Conservation (phyloP, 129 eudicot genomes). For the Flaveria ramosissima region DNA sequence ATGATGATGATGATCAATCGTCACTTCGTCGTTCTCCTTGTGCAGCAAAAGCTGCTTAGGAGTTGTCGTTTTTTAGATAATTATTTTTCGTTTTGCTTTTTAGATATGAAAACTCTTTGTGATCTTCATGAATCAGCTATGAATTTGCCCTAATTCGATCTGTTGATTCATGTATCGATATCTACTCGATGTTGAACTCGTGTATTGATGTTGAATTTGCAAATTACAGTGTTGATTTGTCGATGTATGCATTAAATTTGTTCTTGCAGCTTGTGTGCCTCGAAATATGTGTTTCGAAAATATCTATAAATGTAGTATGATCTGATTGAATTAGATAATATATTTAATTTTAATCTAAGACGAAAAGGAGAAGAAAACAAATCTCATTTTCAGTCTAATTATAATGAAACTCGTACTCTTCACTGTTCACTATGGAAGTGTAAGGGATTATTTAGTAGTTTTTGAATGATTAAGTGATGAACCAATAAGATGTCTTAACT, state of each 20-base stretch:
- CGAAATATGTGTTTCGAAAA: background rate
- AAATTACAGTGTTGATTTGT: background rate
- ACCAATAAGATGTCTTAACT: no score
- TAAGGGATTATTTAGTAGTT: no score
- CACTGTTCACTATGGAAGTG: no score
- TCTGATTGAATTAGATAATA: no score
- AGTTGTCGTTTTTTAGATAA: background rate
- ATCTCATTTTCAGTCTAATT: no score
- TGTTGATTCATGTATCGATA: background rate
- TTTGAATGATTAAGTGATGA: no score
- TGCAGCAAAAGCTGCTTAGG: conserved; percentile 44
- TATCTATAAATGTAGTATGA: background rate
- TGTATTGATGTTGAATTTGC: background rate
- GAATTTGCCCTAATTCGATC: conserved; percentile 22
- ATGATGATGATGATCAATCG: conserved; percentile 31
- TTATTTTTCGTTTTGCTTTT: background rate
- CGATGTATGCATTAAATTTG: conserved; percentile 22
- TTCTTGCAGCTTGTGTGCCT: conserved; percentile 9
- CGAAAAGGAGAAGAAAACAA: no score
- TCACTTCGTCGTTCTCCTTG: conserved; percentile 23
- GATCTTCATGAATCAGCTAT: conserved; percentile 27
- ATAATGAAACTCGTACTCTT: no score
- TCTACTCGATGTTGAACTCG: background rate
- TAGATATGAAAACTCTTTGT: conserved; percentile 1
- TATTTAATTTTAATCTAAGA: no score